Evolutionary conservation across 371 early-diverging fungal species (phyloP), one percentile per base, ranked within the genome.

Genomic region (Actinomortierella ambigua): DNA sequence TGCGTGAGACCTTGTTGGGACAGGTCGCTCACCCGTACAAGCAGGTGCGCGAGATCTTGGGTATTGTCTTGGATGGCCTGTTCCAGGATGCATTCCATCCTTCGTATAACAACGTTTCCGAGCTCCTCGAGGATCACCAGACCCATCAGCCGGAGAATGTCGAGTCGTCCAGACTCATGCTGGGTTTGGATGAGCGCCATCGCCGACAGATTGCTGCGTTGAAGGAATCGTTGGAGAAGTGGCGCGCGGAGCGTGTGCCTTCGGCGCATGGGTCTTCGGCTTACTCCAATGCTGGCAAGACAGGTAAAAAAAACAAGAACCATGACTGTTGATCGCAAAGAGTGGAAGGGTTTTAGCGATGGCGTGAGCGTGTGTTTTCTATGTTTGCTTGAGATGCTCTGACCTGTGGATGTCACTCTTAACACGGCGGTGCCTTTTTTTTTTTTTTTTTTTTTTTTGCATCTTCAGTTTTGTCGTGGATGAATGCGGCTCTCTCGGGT

Each of bases 41-140:
- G 68, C 94, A 93, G 71, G 93, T 95, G 23, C 87, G 97, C 6
- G 93, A 94, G 63, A 78, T 82, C 9, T 69, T 94, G 20, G 95
- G 94, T 24, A 77, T 78, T 1, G 81, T 86, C 54, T 85, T 95
- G 56, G 87, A 91, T 61, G 83, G 82, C 34, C 57, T 88, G 3
- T 68, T 90, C 39, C 87, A 91, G 55, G 50, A 85, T 5, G 81
- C 81, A 55, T 92, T 90, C 79, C 76, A 81, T n/a, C 90, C 93
- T 7, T 79, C 88, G 1, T 81, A 82, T 27, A 34, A 70, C 7
- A 73, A 75, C 7, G 86, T 87, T 0, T 41, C 57, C 0, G 77
- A 65, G 6, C 67, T 89, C 20, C 41, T 81, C 13, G 66, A 54
- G 11, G 68, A 65, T 9, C 48, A 85, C 42, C 52, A 67, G 14